Evolutionary conservation across 768 basidiomycete species (phyloP).

Genomic region (Suillus subluteus): DNA sequence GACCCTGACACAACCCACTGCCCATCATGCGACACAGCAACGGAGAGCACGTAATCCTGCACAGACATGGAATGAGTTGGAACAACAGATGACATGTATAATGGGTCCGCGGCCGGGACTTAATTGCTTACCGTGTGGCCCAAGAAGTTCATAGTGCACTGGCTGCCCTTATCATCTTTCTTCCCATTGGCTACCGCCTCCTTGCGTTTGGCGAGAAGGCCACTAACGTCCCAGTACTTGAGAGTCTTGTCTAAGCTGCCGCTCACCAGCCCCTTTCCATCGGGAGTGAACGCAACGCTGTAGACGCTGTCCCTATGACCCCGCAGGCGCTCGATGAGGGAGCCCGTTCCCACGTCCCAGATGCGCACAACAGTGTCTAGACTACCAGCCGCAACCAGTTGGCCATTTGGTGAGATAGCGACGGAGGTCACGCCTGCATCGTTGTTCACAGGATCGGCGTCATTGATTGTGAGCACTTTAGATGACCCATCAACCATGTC

Average conservation of each 20-base stretch:
- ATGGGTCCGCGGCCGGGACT: not conserved
- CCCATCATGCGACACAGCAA: slow-evolving; percentile 36
- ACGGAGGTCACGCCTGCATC: slow-evolving; percentile 29
- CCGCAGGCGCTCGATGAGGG: slow-evolving; percentile 24
- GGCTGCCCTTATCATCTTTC: slow-evolving; percentile 29
- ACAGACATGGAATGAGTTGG: slow-evolving; percentile 1
- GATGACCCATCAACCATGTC: slow-evolving; percentile 34
- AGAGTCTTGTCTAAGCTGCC: slow-evolving; percentile 34
- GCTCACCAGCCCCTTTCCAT: slow-evolving; percentile 26
- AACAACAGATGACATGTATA: not conserved
- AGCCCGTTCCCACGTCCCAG: slow-evolving; percentile 50
- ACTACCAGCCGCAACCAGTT: slow-evolving; percentile 52
- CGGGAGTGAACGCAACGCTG: slow-evolving; percentile 34
- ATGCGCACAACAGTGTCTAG: slow-evolving; percentile 56
- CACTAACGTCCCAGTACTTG: slow-evolving; percentile 50
- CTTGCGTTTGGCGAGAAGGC: slow-evolving; percentile 29
- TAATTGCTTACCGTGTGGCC: slow-evolving; percentile 30
- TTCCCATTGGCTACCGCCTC: slow-evolving; percentile 41
- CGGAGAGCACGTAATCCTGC: slow-evolving; percentile 36
- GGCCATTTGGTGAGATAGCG: slow-evolving; percentile 35
- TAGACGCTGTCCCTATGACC: slow-evolving; percentile 37
- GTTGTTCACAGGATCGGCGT: slow-evolving; percentile 23
- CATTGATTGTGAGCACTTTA: slow-evolving; percentile 35
- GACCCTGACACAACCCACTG: slow-evolving; percentile 42
- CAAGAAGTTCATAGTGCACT: slow-evolving; percentile 32